phyloP scores from a whole-genome alignment of 1,284 basidiomycete genomes.

The Coniophora puteana region DNA sequence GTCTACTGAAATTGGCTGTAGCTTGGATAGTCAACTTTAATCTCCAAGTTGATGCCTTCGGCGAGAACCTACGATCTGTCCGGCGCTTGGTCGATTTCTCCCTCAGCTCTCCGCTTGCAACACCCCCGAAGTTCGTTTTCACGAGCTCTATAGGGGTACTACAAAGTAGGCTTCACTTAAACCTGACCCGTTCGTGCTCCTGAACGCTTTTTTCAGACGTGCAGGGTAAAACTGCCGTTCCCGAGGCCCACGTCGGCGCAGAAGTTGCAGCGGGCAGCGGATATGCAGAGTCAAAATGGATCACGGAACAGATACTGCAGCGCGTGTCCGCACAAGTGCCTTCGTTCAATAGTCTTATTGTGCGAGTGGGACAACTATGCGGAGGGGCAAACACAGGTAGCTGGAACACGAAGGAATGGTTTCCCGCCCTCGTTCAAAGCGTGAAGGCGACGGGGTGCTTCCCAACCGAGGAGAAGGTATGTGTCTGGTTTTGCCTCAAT shows the following conservation, averaged over 20 bases:
- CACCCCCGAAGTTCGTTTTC: constrained; percentile 25
- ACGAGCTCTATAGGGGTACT: constrained; percentile 29
- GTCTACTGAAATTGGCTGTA: too few species aligned
- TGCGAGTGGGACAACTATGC: constrained; percentile 36
- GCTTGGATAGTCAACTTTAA: constrained; percentile 45
- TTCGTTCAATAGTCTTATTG: constrained; percentile 19
- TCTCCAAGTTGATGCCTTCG: constrained; percentile 32
- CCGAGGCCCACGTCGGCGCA: constrained; percentile 11
- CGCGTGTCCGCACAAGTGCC: constrained; percentile 17
- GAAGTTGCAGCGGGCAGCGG: constrained; percentile 27
- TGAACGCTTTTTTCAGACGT: background rate
- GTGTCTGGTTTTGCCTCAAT: background rate
- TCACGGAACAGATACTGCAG: constrained; percentile 31
- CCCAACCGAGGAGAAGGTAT: too few species aligned
- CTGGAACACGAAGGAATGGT: constrained; percentile 30
- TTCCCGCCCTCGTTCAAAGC: constrained; percentile 22
- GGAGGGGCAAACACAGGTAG: constrained; percentile 22
- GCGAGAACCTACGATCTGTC: constrained; percentile 31
- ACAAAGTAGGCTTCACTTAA: constrained; percentile 13
- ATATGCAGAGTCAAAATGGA: constrained; percentile 39
- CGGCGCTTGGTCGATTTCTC: constrained; percentile 37
- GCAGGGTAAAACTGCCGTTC: background rate
- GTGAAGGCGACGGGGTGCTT: too few species aligned
- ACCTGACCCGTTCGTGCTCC: too few species aligned
- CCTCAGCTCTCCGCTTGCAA: constrained; percentile 20